A percentile compares a stretch with the other conserved stretches of the same genome.
Evolutionary conservation across 2,329 filamentous ascomycete genomes (phyloP).

Genomic region (Fusarium verrucosum): DNA sequence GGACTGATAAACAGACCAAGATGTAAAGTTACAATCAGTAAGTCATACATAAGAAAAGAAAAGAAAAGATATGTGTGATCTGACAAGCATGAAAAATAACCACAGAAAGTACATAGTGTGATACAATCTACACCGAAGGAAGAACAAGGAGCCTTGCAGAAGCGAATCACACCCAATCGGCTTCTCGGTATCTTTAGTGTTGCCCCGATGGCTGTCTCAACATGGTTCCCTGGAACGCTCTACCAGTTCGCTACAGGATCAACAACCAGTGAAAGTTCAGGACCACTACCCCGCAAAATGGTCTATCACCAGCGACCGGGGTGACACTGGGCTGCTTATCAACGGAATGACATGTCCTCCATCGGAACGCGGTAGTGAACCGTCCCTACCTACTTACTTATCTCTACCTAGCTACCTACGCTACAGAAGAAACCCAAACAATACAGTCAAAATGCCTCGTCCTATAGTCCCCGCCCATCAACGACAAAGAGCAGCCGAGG

Average conservation of each 20-base stretch:
- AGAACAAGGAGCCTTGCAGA: not conserved
- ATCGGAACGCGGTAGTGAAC: slow-evolving; percentile 11
- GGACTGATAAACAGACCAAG: no score
- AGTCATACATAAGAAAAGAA: no score
- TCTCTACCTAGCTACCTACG: not conserved
- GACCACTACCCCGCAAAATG: slow-evolving; percentile 18
- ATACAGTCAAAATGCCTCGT: slow-evolving; percentile 55
- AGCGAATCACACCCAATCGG: not conserved
- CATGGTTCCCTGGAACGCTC: not conserved
- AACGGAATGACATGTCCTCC: not conserved
- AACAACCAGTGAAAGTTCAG: not conserved
- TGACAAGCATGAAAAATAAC: no score
- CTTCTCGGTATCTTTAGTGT: not conserved
- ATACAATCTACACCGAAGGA: not conserved
- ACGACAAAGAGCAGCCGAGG: slow-evolving; percentile 58
- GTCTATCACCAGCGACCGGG: not conserved
- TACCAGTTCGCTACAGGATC: not conserved
- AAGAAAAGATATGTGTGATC: no score
- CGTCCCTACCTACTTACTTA: not conserved
- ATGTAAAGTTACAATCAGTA: no score
- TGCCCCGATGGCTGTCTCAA: not conserved
- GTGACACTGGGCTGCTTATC: slow-evolving; percentile 4
- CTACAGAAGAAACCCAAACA: not conserved
- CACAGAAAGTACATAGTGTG: no score
- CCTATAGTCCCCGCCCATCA: slow-evolving; percentile 60